phyloP scores from a whole-genome alignment of 257 asterid species.

The Przewalskia tangutica region DNA sequence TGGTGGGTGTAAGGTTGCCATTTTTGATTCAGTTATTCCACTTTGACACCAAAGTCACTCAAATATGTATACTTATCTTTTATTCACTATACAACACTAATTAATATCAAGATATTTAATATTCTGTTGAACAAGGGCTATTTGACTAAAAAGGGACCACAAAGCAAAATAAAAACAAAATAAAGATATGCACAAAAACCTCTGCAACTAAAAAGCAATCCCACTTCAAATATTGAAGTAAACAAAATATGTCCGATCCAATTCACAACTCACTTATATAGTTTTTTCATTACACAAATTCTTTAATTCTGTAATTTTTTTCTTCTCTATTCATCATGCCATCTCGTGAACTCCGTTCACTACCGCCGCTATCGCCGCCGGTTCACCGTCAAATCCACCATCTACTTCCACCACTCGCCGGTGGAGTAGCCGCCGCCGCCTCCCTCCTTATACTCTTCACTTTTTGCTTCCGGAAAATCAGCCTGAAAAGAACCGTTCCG shows the following conservation, averaged over 20 bases:
- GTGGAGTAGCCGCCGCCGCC: constrained; percentile 54
- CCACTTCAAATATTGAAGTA: not conserved
- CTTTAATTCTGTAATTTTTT: not conserved
- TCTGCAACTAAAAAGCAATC: not conserved
- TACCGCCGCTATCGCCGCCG: constrained; percentile 23
- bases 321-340: constrained; percentile 37
- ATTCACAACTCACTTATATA: too few relatives aligned
- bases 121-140: not conserved
- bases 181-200: constrained; percentile 7
- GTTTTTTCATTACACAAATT: not conserved
- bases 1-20: not conserved
- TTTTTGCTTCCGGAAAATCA: constrained; percentile 59
- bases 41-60: not conserved
- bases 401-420: constrained; percentile 47
- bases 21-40: not conserved
- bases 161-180: not conserved
- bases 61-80: too few relatives aligned
- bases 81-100: not conserved
- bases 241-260: too few relatives aligned
- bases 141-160: constrained; percentile 4
- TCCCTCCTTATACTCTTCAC: constrained; percentile 46
- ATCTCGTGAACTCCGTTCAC: constrained; percentile 28
- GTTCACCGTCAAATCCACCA: not conserved
- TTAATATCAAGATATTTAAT: too few relatives aligned
- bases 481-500: constrained; percentile 57